Percentiles rank a stretch among this genome's conserved stretches.
Evolutionary conservation across 2,329 filamentous ascomycete species (phyloP).

Genomic region (Ophiosphaerella herpotricha): DNA sequence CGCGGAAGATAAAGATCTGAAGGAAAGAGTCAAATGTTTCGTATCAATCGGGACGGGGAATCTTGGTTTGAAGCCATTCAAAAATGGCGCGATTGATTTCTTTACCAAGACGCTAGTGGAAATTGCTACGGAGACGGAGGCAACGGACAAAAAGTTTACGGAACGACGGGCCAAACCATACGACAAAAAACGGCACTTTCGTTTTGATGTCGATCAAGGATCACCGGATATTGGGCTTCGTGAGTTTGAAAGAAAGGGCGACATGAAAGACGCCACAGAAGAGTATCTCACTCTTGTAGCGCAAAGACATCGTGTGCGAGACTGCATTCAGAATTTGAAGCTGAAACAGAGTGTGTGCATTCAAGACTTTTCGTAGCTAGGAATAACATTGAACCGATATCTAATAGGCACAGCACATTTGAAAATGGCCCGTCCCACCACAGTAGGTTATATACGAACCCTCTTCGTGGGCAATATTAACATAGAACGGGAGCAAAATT

Average conservation of each 20-base stretch:
- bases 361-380: constrained; percentile 9
- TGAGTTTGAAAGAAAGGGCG: constrained; percentile 11
- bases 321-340: constrained; percentile 13
- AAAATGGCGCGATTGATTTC: neutral
- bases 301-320: constrained; percentile 6
- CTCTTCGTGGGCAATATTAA: too few relatives aligned
- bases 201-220: constrained; percentile 21
- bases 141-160: constrained; percentile 5
- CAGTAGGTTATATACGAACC: too few relatives aligned
- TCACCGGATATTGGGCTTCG: constrained; percentile 10
- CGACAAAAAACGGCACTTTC: constrained; percentile 6
- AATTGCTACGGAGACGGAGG: constrained; percentile 15
- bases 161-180: constrained; percentile 1
- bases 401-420: too few relatives aligned
- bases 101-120: neutral
- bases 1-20: neutral
- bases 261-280: constrained; percentile 11
- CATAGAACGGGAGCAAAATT: too few relatives aligned
- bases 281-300: constrained; percentile 2
- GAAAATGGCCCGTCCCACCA: too few relatives aligned
- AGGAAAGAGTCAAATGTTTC: constrained; percentile 8
- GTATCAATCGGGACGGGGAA: constrained; percentile 13
- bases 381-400: neutral
- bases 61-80: constrained; percentile 4
- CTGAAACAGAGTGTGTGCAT: constrained; percentile 19